Base-by-base conservation (phyloP, 1,284 basidiomycete species). In the Ganoderma leucocontextum region DNA sequence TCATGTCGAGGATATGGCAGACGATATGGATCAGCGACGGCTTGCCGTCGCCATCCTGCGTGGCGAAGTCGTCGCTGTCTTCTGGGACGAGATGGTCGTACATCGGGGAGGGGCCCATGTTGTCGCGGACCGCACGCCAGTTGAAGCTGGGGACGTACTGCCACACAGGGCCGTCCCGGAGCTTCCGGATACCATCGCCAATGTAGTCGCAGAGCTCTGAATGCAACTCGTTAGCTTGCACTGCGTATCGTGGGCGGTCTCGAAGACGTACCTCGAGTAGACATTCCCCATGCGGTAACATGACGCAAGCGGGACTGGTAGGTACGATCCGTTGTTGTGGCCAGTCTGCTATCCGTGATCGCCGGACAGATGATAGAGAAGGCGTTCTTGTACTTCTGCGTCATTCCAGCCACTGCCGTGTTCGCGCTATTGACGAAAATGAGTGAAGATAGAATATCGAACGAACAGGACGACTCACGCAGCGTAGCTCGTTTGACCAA, bases 401-500 rank as follows among this genome's bases (percentile, higher is more conserved):
- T 75, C 67, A 76, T 58, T 1, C 74, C 79, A 12, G 82, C 79
- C 4, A 83, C 64, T 9, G 76, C 74, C 7, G 80, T 78, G 65
- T 82, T 82, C 10, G 82, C 82, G 49, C 83, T 84, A 60, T 17
- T 13, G 65, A 52, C 10, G 64, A 58, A 29, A 42, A 36, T 39
- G 19, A 62, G 57, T 29, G 33, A 44, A 17, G 38, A 39, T 10
- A 58, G 42, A 63, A 9, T 12, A 47, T 22, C 58, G 19, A 22
- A 13, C 55, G 13, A 17, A 19, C 42, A 12, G 6, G 62, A 75
- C 22, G 65, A 69, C 72, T 60, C 49, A 82, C 81, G 75, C 75
- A 6, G 78, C 75, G 73, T 84, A 84, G 63, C 81, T 83, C 0
- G 82, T 78, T 70, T 84, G 83, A 0, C 82, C 83, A 22, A 75